Evolutionary conservation across 306 rosid species (phyloP), one percentile per base, ranked within the genome.

Genomic region (Citrullus colocynthis): DNA sequence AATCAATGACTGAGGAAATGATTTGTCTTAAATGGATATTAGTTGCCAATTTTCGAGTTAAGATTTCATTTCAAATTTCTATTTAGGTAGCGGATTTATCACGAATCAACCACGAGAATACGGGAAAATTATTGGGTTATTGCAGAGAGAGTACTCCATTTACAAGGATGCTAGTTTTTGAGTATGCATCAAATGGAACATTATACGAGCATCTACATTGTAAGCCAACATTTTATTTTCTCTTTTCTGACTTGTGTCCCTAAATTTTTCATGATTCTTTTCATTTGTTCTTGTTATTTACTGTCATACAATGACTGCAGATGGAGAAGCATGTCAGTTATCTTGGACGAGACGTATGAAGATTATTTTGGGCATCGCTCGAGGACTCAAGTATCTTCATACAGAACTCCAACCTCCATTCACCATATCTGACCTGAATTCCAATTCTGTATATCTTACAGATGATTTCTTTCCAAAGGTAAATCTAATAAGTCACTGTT

Each of bases 391-490:
- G 83, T 96, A 92, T 84, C 87, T 96, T 80, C 99, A 96, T 84
- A 80, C 97, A 32, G 96, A 96, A 85, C 82, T 91, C 79, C 96
- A 92, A 77, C 99, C 99, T 67, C 96, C 99, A 72, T 91, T 95
- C 85, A 88, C 99, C 66, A 91, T 96, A 79, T 92, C 93, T n/a
- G 96, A 88, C 93, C 82, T 96, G 80, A 96, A 86, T 83, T 96
- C 99, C 67, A 89, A 86, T 85, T 92, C 99, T 54, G 90, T 96
- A 70, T 96, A 96, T 85, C 99, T 96, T 58, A 93, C 96, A 17
- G 99, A 96, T 37, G 98, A 96, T 83, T 96, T 96, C 83, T 87
- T 88, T 48, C 99, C 99, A 13, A 91, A 90, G 99, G 99, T 91
- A 74, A 32, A 32, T 66, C 17, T 6, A 17, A 12, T 6, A 36